Evolutionary conservation across 2,329 filamentous ascomycete species (phyloP).

Genomic region (Penicillium glabrum): DNA sequence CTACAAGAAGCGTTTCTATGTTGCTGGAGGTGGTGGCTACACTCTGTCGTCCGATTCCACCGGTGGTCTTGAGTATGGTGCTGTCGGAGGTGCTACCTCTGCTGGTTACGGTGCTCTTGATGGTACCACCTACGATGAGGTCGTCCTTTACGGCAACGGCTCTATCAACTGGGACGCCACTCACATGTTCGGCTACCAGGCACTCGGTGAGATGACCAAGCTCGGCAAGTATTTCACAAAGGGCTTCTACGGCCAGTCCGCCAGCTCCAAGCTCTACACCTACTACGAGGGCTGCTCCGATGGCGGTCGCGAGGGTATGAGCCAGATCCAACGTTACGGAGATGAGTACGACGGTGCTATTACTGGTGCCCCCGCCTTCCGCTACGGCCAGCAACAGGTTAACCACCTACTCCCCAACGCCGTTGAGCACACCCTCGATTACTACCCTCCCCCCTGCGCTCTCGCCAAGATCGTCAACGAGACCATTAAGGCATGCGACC

Average conservation of each 20-base stretch:
- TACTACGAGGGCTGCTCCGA: constrained; percentile 59
- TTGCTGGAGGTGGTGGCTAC: constrained; percentile 48
- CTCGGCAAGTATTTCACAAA: constrained; percentile 48
- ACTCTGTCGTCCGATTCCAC: constrained; percentile 38
- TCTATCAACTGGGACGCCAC: constrained; percentile 39
- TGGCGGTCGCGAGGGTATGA: constrained; percentile 55
- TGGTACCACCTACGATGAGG: constrained; percentile 34
- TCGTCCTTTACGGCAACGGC: constrained; percentile 50
- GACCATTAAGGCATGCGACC: constrained; percentile 57
- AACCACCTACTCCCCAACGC: constrained; percentile 41
- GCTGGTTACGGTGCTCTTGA: constrained; percentile 48
- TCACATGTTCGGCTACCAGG: constrained; percentile 47
- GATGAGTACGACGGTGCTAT: constrained; percentile 50
- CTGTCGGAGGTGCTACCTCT: constrained; percentile 42
- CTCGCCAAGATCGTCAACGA: constrained; percentile 46
- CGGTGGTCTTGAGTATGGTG: constrained; percentile 45
- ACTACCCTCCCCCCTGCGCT: constrained; percentile 41
- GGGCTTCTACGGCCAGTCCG: constrained; percentile 40
- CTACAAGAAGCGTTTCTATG: constrained; percentile 49
- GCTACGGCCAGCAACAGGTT: constrained; percentile 46
- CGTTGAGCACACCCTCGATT: constrained; percentile 42
- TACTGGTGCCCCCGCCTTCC: constrained; percentile 50
- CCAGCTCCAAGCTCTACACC: constrained; percentile 33
- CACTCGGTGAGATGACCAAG: constrained; percentile 52
- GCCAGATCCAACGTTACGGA: constrained; percentile 52